These are phyloP conservation scores for Esteya vermicola DNA, from an alignment of 2,329 filamentous ascomycete genomes.

Conservation along the genomic window DNA sequence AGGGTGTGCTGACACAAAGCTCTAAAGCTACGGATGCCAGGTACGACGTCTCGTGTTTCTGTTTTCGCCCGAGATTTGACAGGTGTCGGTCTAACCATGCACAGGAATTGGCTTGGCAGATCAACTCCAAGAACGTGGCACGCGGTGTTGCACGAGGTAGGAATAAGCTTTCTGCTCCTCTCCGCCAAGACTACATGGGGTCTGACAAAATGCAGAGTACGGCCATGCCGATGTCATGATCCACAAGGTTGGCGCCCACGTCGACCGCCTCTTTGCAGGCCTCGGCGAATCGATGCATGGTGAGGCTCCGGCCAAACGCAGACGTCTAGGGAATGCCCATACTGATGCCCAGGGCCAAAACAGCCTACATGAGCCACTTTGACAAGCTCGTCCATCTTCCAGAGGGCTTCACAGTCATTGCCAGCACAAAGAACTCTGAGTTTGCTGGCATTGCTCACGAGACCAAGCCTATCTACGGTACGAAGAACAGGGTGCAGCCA, in stretches of 20 bases:
- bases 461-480: constrained; percentile 52
- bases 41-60: neutral
- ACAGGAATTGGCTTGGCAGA: constrained; percentile 9
- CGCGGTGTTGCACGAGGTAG: constrained; percentile 42
- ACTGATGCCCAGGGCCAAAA: constrained; percentile 3
- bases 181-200: neutral
- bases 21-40: neutral
- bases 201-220: constrained; percentile 37
- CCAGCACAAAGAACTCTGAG: constrained; percentile 57
- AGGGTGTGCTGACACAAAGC: neutral
- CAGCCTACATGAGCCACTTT: constrained; percentile 73
- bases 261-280: constrained; percentile 66
- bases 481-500: constrained; percentile 4
- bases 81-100: neutral
- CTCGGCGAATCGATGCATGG: constrained; percentile 51
- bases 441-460: constrained; percentile 67
- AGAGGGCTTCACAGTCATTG: constrained; percentile 55
- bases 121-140: constrained; percentile 40
- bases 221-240: constrained; percentile 55
- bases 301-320: constrained; percentile 10
- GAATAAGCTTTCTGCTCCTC: neutral
- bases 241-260: constrained; percentile 43
- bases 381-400: constrained; percentile 36
- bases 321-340: neutral
- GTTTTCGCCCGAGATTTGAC: constrained; percentile 4